These are phyloP conservation scores for Sisymbrium altissimum DNA, from an alignment of 345 rosid species.

Conservation along the genomic window DNA sequence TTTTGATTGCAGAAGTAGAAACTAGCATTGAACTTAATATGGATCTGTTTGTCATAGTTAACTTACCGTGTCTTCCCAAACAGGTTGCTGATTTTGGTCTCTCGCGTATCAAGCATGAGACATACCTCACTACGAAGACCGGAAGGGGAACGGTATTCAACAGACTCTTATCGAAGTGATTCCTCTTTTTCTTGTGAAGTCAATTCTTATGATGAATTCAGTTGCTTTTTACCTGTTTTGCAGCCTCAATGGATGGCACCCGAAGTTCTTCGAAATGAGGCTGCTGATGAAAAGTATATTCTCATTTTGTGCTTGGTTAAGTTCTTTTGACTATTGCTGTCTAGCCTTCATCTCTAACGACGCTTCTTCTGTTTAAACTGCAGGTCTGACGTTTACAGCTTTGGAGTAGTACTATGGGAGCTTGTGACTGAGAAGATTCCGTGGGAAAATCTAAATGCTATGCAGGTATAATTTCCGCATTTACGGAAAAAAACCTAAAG, in stretches of 20 bases:
- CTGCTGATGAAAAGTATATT: slow-evolving; percentile 82
- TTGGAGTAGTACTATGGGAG: slow-evolving; percentile 93
- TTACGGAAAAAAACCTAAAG: background rate
- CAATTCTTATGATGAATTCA: background rate
- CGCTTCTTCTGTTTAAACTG: background rate
- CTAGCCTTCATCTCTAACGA: background rate
- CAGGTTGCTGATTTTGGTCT: slow-evolving; percentile 99
- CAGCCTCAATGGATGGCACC: slow-evolving; percentile 99
- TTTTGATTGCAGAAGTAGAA: background rate
- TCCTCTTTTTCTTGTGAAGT: slow-evolving; percentile 1
- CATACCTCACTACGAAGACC: slow-evolving; percentile 72
- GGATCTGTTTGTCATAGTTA: background rate
- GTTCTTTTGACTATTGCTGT: background rate
- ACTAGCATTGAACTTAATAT: background rate
- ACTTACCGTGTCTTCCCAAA: slow-evolving; percentile 18
- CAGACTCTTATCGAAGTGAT: background rate
- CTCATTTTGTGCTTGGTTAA: slow-evolving; percentile 15
- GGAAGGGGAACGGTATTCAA: slow-evolving; percentile 87
- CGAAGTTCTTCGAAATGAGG: slow-evolving; percentile 90
- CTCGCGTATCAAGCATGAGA: slow-evolving; percentile 87
- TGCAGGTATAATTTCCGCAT: slow-evolving; percentile 62
- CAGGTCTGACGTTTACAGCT: slow-evolving; percentile 94
- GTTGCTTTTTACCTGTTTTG: slow-evolving; percentile 22
- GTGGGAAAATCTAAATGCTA: slow-evolving; percentile 89
- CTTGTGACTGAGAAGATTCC: slow-evolving; percentile 92